phyloP scores from a whole-genome alignment of 352 stramenopile genomes.

The Plasmopara viticola region DNA sequence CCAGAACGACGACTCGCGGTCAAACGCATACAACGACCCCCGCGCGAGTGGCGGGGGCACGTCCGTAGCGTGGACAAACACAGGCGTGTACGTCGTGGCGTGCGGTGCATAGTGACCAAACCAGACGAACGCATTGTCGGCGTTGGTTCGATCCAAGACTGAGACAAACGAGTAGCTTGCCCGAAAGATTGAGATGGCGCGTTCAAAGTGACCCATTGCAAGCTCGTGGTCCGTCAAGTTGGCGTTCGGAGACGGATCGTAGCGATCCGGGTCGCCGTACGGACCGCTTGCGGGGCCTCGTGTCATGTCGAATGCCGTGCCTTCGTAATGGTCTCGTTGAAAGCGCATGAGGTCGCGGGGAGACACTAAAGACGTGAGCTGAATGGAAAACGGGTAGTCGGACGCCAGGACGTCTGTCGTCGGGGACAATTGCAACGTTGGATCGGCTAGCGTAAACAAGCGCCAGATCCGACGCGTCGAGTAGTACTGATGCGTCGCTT shows the following conservation, averaged over 20 bases:
- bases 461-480: constrained; percentile 88
- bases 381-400: constrained; percentile 86
- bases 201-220: constrained; percentile 70
- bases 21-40: constrained; percentile 62
- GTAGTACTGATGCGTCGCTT: constrained; percentile 67
- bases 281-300: constrained; percentile 70
- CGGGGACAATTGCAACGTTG: constrained; percentile 58
- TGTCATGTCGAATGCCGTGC: constrained; percentile 88
- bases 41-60: constrained; percentile 43
- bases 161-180: constrained; percentile 87
- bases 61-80: constrained; percentile 66
- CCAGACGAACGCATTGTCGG: constrained; percentile 67
- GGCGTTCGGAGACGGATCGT: constrained; percentile 45
- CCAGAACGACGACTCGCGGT: constrained; percentile 68
- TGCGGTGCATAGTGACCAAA: constrained; percentile 90
- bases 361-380: constrained; percentile 42
- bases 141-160: constrained; percentile 47
- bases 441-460: constrained; percentile 77
- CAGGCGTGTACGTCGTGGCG: constrained; percentile 81
- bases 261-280: constrained; percentile 89
- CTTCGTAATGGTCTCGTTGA: constrained; percentile 91
- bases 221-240: constrained; percentile 52
- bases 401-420: constrained; percentile 66
- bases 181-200: constrained; percentile 91
- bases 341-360: constrained; percentile 87